Percentiles rank a stretch among this genome's conserved stretches.
Conservation (phyloP, 495 filamentous ascomycete genomes). For the Lasiosphaeriaceae sp. region DNA sequence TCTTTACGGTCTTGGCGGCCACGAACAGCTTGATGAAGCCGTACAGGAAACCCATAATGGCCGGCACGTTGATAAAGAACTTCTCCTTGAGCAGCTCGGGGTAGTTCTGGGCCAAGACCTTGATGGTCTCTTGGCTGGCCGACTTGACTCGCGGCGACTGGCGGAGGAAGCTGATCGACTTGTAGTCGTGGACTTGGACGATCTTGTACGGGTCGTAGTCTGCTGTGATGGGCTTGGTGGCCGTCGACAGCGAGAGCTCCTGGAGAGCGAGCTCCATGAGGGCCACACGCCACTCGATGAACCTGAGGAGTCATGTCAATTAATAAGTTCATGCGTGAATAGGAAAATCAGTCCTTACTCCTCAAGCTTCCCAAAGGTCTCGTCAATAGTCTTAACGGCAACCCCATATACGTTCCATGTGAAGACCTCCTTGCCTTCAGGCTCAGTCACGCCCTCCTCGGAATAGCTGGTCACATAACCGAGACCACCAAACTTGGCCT, state of each 20-base stretch:
- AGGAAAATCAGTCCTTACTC: conserved; percentile 52
- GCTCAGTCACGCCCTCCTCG: conserved; percentile 25
- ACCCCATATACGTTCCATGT: conserved; percentile 53
- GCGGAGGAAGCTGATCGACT: conserved; percentile 74
- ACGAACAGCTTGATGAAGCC: conserved; percentile 74
- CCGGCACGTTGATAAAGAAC: conserved; percentile 88
- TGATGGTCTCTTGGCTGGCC: conserved; percentile 73
- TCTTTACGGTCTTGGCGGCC: conserved; percentile 73
- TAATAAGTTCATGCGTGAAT: background rate
- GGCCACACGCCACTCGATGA: conserved; percentile 79
- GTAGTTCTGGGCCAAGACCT: conserved; percentile 72
- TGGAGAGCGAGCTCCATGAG: conserved; percentile 79
- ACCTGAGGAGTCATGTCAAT: conserved; percentile 43
- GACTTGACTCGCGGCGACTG: conserved; percentile 64
- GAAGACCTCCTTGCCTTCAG: conserved; percentile 51
- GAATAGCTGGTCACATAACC: conserved; percentile 53
- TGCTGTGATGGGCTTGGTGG: conserved; percentile 69
- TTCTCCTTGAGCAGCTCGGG: conserved; percentile 83
- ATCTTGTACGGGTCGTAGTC: conserved; percentile 81
- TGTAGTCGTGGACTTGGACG: conserved; percentile 87
- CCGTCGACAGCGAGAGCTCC: conserved; percentile 61
- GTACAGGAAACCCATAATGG: conserved; percentile 86
- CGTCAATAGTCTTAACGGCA: conserved; percentile 64
- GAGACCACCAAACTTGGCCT: conserved; percentile 54
- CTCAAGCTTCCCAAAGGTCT: conserved; percentile 71